Conservation (phyloP, 257 asterid genomes). For the Paraleonurus japonicus region DNA sequence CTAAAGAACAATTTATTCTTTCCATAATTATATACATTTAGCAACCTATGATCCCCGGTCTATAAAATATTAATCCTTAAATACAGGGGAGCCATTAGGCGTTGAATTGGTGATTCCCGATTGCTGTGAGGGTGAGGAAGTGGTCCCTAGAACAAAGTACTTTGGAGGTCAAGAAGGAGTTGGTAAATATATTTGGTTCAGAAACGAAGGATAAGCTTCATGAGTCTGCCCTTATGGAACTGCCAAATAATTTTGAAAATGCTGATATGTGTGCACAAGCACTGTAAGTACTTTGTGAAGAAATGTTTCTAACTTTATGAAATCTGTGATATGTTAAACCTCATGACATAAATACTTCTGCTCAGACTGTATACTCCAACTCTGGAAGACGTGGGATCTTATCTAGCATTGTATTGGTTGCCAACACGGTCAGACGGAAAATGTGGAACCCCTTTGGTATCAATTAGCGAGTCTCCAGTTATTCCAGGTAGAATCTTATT, state of each 20-base stretch:
- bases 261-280: conserved; percentile 48
- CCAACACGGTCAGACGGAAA: conserved; percentile 81
- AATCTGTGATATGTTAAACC: not conserved
- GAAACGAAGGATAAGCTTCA: conserved; percentile 63
- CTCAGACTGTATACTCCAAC: conserved; percentile 78
- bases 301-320: not conserved
- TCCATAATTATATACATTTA: not conserved
- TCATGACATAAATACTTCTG: conserved; percentile 19
- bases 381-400: conserved; percentile 77
- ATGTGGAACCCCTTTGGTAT: conserved; percentile 62
- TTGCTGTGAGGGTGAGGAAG: conserved; percentile 79
- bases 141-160: conserved; percentile 66
- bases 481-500: conserved; percentile 61
- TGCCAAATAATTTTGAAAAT: conserved; percentile 45
- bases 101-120: conserved; percentile 68
- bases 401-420: conserved; percentile 76
- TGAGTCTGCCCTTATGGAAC: conserved; percentile 57
- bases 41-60: conserved; percentile 21
- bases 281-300: conserved; percentile 52
- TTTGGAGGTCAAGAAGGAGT: conserved; percentile 91
- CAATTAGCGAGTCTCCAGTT: conserved; percentile 74
- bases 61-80: conserved; percentile 20
- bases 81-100: conserved; percentile 81
- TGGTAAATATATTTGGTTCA: conserved; percentile 84
- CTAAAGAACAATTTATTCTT: conserved; percentile 4